Evolutionary conservation across 116 monocot species (phyloP).

Genomic region (Thalassia testudinum): DNA sequence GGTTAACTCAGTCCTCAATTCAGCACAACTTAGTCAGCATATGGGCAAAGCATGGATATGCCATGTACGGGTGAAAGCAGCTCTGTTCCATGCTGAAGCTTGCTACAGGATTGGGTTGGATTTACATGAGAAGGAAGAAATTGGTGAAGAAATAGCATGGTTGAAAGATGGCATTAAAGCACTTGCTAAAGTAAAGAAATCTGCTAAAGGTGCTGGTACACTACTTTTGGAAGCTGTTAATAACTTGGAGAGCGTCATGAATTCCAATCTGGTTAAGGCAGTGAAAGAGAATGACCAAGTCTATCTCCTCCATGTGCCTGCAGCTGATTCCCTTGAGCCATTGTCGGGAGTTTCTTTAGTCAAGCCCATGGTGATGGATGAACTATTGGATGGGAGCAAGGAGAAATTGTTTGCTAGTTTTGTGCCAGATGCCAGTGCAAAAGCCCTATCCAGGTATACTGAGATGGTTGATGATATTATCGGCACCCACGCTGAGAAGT

Average conservation of each 20-base stretch:
- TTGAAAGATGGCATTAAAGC: background rate
- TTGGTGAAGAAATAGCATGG: background rate
- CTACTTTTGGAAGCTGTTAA: background rate
- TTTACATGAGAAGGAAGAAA: background rate
- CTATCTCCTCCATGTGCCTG: background rate
- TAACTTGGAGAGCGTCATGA: background rate
- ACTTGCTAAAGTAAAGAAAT: background rate
- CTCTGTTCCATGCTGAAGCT: slow-evolving; percentile 61
- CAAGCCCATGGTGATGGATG: background rate
- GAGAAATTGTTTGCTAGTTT: background rate
- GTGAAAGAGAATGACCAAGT: background rate
- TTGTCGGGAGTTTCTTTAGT: background rate
- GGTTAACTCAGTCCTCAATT: slow-evolving; percentile 31
- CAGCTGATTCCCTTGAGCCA: background rate
- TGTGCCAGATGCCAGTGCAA: background rate
- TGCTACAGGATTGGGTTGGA: slow-evolving; percentile 15
- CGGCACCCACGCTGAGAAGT: background rate
- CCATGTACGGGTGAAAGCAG: slow-evolving; percentile 58
- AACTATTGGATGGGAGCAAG: background rate
- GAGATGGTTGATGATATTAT: background rate
- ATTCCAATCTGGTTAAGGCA: background rate
- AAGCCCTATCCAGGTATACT: background rate
- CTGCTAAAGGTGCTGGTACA: background rate
- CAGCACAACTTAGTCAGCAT: slow-evolving; percentile 42
- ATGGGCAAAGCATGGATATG: slow-evolving; percentile 55